Base-by-base conservation (phyloP, 768 basidiomycete genomes). In the Rhodotorula taiwanensis region DNA sequence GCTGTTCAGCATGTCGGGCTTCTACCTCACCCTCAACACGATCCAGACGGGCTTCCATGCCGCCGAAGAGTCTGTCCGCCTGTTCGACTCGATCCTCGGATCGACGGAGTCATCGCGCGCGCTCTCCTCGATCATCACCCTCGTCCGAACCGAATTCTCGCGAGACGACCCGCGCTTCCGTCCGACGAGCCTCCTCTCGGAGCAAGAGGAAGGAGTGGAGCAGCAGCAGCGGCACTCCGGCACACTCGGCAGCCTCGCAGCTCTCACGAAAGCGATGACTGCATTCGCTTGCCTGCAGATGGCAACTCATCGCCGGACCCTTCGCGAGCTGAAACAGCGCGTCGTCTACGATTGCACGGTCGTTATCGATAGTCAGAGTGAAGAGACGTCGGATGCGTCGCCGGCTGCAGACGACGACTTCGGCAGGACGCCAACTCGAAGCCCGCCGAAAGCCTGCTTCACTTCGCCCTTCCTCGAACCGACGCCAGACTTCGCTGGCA, bases 1-100 rank as follows among this genome's bases (percentile, higher is more conserved):
- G 54, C 72, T 78, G 20, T 78, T 77, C 64, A 61, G 76, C 47
- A 77, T 77, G 76, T 76, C 76, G 13, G 74, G 74, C 7, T 77
- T 77, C 68, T 76, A 74, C 71, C 71, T 77, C 51, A 75, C 76
- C 0, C 65, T 71, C 33, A 71, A 70, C 28, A 69, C 74, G 1
- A 39, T 77, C 27, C 58, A 71, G 11, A 73, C 74, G 1, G 74
- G 72, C 13, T 73, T 75, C 61, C 58, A 71, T 9, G 77, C 67
- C 31, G 72, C 72, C 13, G 67, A 70, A 25, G 74, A 73, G 48
- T 70, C 69, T 11, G 72, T 73, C 33, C 56, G 69, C n/a, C 54
- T 72, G 30, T 47, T 74, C 43, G 72, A 73, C 50, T 62, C 62
- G 30, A 67, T 72, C 28, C 76, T 78, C 60, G 77, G 77, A 9